A percentile compares a stretch with the other conserved stretches of the same genome.
Conservation (phyloP, 345 rosid species). For the Eucalyptus lansdowneana region DNA sequence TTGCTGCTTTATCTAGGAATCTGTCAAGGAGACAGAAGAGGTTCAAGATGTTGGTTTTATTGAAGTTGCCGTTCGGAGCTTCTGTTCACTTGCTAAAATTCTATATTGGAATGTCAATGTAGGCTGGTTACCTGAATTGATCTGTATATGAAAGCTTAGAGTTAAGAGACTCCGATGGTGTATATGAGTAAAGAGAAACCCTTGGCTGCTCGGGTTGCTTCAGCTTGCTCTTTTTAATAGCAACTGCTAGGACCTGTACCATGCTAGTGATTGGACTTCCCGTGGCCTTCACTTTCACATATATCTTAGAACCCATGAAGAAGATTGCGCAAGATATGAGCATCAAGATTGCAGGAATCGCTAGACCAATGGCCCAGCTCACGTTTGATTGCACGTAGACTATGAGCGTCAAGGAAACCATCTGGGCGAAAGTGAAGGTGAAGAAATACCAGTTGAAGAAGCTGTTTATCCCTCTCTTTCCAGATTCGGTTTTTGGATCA, state of each 20-base stretch:
- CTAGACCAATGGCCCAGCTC: constrained; percentile 72
- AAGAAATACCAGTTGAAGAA: constrained; percentile 89
- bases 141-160: constrained; percentile 25
- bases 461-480: constrained; percentile 62
- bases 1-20: constrained; percentile 36
- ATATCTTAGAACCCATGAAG: constrained; percentile 49
- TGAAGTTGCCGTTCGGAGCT: background rate
- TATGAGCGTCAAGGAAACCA: constrained; percentile 53
- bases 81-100: background rate
- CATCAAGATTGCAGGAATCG: constrained; percentile 60
- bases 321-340: constrained; percentile 38
- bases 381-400: constrained; percentile 67
- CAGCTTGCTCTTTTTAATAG: constrained; percentile 11
- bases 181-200: constrained; percentile 17
- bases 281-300: constrained; percentile 58
- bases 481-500: constrained; percentile 55
- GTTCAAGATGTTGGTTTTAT: background rate
- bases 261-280: constrained; percentile 75
- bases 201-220: constrained; percentile 10
- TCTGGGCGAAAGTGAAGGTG: constrained; percentile 68
- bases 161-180: constrained; percentile 24
- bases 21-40: background rate
- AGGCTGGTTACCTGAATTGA: constrained; percentile 27
- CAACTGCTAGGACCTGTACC: constrained; percentile 11
- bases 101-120: background rate